These are phyloP conservation scores for Hygrocybe coccinea DNA, from an alignment of 768 basidiomycete genomes.

Conservation along the genomic window DNA sequence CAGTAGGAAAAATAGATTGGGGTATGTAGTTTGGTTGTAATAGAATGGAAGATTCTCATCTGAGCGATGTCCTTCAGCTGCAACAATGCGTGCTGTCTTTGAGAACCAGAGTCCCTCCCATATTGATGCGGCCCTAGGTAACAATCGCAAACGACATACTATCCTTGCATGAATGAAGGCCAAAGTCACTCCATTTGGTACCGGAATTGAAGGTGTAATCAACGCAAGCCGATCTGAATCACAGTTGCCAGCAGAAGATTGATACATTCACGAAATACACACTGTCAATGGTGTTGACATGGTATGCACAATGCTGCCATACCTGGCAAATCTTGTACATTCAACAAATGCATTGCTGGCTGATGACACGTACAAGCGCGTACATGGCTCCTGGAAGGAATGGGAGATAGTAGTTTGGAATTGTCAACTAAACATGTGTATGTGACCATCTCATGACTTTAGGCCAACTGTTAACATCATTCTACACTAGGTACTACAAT, in stretches of 20 bases:
- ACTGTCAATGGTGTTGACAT: constrained; percentile 4
- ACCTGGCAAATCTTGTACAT: constrained; percentile 13
- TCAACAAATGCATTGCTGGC: constrained; percentile 4
- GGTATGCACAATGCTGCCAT: constrained; percentile 14
- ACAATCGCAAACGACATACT: constrained; percentile 6
- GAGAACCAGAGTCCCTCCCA: neutral
- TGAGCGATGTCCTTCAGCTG: neutral
- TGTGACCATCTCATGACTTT: neutral
- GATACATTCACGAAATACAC: constrained; percentile 10
- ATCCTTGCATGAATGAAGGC: constrained; percentile 6
- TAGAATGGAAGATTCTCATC: constrained; percentile 4
- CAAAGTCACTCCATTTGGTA: constrained; percentile 1
- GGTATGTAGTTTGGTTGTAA: constrained; percentile 8
- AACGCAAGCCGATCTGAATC: neutral
- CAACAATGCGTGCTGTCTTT: constrained; percentile 6
- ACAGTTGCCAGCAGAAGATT: neutral
- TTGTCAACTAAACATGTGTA: constrained; percentile 11
- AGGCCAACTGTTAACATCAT: neutral
- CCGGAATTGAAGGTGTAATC: constrained; percentile 6
- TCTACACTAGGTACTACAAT: constrained; percentile 5
- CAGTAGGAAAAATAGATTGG: constrained; percentile 8
- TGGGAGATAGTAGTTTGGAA: constrained; percentile 22
- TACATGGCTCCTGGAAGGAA: constrained; percentile 18
- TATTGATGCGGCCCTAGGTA: constrained; percentile 10
- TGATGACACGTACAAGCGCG: constrained; percentile 18